phyloP scores from a whole-genome alignment of 805 yeast species.

The Candida arabinofermentans region DNA sequence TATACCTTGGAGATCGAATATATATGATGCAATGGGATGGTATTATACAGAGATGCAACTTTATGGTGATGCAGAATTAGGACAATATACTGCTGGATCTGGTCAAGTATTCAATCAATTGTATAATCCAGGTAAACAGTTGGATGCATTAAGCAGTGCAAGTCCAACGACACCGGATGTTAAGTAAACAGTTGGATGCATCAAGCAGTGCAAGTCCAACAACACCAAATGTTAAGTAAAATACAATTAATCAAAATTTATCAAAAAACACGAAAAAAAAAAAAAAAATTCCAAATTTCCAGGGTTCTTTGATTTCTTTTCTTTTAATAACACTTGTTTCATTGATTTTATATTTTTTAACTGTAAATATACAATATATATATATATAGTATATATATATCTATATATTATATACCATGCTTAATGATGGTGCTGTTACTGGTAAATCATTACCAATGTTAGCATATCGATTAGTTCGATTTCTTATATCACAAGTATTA shows the following conservation, averaged over 20 bases:
- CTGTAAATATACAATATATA: no score
- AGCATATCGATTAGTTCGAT: slow-evolving; percentile 10
- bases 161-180: background rate
- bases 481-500: slow-evolving; percentile 15
- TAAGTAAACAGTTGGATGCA: background rate
- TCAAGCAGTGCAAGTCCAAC: background rate
- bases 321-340: no score
- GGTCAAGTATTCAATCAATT: slow-evolving; percentile 13
- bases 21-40: slow-evolving; percentile 17
- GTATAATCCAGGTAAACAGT: slow-evolving; percentile 7
- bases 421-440: no score
- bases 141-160: background rate
- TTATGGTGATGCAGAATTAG: background rate
- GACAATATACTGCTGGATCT: slow-evolving; percentile 5
- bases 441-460: slow-evolving; percentile 9
- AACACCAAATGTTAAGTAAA: background rate
- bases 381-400: no score
- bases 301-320: no score
- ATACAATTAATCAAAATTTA: background rate
- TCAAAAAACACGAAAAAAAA: no score
- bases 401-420: no score
- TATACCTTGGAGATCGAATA: slow-evolving; percentile 11
- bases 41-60: slow-evolving; percentile 10
- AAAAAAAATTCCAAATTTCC: no score
- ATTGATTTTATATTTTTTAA: no score